Evolutionary conservation across 2,329 filamentous ascomycete genomes (phyloP).

Genomic region (Truncatella angustata): DNA sequence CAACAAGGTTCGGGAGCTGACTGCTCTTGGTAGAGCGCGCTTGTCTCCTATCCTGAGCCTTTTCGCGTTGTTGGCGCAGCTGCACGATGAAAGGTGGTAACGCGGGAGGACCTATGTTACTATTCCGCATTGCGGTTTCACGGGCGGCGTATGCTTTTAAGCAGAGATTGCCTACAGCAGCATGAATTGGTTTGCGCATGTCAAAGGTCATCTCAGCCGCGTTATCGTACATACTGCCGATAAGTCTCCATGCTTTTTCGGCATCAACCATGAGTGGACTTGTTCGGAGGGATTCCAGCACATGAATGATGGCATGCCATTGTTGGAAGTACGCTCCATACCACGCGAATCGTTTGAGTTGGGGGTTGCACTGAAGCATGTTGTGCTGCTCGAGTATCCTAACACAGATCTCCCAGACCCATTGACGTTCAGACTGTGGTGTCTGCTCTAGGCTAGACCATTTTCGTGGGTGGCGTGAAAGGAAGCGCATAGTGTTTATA

Average conservation of each 20-base stretch:
- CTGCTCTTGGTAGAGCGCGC: not conserved
- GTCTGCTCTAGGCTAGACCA: slow-evolving; percentile 27
- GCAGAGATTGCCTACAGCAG: slow-evolving; percentile 31
- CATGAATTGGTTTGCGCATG: slow-evolving; percentile 25
- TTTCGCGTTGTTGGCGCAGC: slow-evolving; percentile 20
- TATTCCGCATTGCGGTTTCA: slow-evolving; percentile 15
- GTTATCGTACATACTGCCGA: slow-evolving; percentile 32
- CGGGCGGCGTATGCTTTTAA: slow-evolving; percentile 27
- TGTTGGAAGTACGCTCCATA: slow-evolving; percentile 27
- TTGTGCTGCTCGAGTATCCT: slow-evolving; percentile 29
- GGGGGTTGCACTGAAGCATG: slow-evolving; percentile 31
- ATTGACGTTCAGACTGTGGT: slow-evolving; percentile 25
- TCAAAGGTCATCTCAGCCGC: slow-evolving; percentile 23
- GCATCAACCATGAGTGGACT: slow-evolving; percentile 27
- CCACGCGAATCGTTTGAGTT: slow-evolving; percentile 28
- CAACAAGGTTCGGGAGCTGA: not conserved
- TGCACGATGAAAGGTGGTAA: too few species aligned
- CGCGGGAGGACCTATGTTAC: too few species aligned
- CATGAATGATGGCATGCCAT: slow-evolving; percentile 34
- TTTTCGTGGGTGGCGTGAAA: slow-evolving; percentile 24
- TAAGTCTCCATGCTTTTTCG: slow-evolving; percentile 31
- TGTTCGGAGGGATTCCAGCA: slow-evolving; percentile 32
- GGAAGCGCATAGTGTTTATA: slow-evolving; percentile 21
- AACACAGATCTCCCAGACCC: slow-evolving; percentile 26
- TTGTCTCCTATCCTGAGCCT: slow-evolving; percentile 16